phyloP scores from a whole-genome alignment of 495 filamentous ascomycete species.

The Neurospora tetraspora region DNA sequence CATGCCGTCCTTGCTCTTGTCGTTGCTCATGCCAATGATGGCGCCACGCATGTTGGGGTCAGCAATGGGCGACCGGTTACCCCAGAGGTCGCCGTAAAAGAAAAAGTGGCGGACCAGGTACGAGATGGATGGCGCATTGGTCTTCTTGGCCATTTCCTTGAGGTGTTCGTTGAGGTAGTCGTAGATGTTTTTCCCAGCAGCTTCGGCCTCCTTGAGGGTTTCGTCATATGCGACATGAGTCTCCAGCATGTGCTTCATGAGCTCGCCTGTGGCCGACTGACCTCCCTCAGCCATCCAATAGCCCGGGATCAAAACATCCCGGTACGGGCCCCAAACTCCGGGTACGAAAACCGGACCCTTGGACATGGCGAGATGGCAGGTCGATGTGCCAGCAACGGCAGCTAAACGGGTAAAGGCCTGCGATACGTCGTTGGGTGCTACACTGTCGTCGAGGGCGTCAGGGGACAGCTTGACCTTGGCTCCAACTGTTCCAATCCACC shows the following conservation, averaged over 20 bases:
- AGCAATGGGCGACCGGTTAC: conserved; percentile 88
- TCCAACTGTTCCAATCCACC: conserved; percentile 97
- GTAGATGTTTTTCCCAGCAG: conserved; percentile 75
- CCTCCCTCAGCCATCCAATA: conserved; percentile 97
- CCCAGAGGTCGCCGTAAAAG: conserved; percentile 98
- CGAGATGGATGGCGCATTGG: conserved; percentile 62
- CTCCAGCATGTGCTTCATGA: conserved; percentile 87
- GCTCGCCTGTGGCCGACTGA: conserved; percentile 88
- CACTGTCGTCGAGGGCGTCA: conserved; percentile 48
- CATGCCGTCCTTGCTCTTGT: conserved; percentile 74
- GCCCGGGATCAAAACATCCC: conserved; percentile 80
- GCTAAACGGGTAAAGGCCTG: conserved; percentile 93
- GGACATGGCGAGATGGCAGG: conserved; percentile 95
- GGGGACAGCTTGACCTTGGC: conserved; percentile 69
- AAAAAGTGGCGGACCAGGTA: conserved; percentile 88
- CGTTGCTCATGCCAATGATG: conserved; percentile 72
- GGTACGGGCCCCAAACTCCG: conserved; percentile 94
- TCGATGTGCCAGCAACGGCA: conserved; percentile 93
- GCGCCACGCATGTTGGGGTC: conserved; percentile 87
- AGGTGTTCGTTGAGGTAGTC: conserved; percentile 90
- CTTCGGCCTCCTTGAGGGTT: conserved; percentile 63
- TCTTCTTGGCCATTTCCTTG: conserved; percentile 56
- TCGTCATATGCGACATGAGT: conserved; percentile 83
- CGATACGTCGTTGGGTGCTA: conserved; percentile 63
- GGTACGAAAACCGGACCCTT: conserved; percentile 80